Percentiles rank a stretch among this genome's conserved stretches.
Evolutionary conservation across 2,329 filamentous ascomycete species (phyloP).

Genomic region (Aspergillus felis): DNA sequence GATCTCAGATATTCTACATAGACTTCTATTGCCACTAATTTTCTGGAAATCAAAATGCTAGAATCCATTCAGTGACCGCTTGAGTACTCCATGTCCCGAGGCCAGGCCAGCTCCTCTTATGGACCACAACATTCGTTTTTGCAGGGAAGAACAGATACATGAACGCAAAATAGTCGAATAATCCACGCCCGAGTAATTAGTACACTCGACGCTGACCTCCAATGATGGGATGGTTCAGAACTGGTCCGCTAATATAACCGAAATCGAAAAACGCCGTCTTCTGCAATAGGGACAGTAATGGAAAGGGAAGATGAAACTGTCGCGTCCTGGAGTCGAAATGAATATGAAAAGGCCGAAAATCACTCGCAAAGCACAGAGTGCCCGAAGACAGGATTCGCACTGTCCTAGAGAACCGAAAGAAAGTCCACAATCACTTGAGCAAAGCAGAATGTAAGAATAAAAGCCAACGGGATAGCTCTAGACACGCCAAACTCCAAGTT

Average conservation of each 20-base stretch:
- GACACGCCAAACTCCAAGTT: slow-evolving; percentile 23
- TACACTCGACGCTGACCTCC: neutral
- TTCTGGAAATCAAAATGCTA: neutral
- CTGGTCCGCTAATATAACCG: slow-evolving; percentile 8
- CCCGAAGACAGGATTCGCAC: neutral
- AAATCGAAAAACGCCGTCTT: slow-evolving; percentile 21
- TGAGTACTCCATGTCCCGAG: neutral
- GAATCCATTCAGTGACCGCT: neutral
- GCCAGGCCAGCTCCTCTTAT: neutral
- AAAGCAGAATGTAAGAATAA: neutral
- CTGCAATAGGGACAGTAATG: slow-evolving; percentile 18
- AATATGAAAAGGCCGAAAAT: slow-evolving; percentile 4
- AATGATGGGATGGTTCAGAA: neutral
- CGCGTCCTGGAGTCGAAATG: slow-evolving; percentile 7
- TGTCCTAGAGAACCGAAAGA: neutral
- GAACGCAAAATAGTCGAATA: neutral
- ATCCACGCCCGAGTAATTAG: neutral
- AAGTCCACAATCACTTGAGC: neutral
- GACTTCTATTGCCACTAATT: neutral
- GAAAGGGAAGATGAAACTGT: slow-evolving; percentile 5
- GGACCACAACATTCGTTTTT: neutral
- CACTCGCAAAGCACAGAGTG: neutral
- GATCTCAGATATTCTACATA: neutral
- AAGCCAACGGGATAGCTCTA: slow-evolving; percentile 16
- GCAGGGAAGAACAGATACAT: neutral